Base-by-base conservation (phyloP, 371 early-diverging fungal genomes). In the Syncephalastrum contaminatum region DNA sequence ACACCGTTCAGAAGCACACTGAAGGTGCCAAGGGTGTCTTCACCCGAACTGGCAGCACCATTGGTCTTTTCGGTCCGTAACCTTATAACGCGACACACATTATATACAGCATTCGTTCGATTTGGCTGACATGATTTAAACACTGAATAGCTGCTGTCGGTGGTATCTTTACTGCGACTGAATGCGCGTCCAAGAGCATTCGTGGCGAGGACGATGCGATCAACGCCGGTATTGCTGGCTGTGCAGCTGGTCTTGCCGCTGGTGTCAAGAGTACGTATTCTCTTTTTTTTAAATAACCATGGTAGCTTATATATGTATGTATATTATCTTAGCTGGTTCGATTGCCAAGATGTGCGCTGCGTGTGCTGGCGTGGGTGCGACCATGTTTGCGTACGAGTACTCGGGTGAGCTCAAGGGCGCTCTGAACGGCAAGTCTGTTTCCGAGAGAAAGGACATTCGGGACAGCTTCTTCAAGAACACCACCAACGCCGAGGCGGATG, bases 161-260 rank as follows among this genome's bases (percentile, higher is more conserved):
- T 57, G 90, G 90, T 73, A 77, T 88, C 45, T 90, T 86, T 75
- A 77, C 88, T 43, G 76, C 86, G 16, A 84, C 84, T 46, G 88
- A 86, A 56, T 78, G 82, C 43, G 77, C 76, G 27, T 73, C 78
- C n/a, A 68, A 78, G 40, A 72, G 77, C 54, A 66, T 77, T 56
- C 87, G 90, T 57, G 80, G 77, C 60, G 74, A 84, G 59, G 85
- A 87, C 57, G 89, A 90, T 69, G 78, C 81, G 59, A 66, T 82
- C 58, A 89, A 88, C 64, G 82, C 88, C 46, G 87, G 72, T 41
- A 80, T 84, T 59, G 90, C 84, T 63, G 90, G 90, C 56, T 88
- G 90, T 62, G 87, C 88, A 40, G 80, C 90, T 51, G 90, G 90
- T 67, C 48, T 86, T 40, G 81, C 88, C 52, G 88, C 88, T 49